phyloP scores from a whole-genome alignment of 306 rosid genomes.

The Echinosophora koreensis region DNA sequence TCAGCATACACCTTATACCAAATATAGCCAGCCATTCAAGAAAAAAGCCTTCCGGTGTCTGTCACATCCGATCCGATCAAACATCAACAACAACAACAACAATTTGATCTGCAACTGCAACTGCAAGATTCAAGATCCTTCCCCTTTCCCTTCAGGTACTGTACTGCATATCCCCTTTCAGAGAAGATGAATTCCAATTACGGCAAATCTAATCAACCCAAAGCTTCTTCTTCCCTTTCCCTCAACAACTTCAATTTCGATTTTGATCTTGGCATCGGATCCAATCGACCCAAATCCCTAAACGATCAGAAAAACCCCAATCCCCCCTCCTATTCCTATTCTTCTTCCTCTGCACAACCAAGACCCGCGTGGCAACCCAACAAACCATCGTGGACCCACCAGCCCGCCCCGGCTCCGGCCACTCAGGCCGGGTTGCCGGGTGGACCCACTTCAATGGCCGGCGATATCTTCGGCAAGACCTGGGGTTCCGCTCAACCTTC shows the following conservation, averaged over 20 bases:
- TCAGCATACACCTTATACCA: no score
- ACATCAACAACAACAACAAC: no score
- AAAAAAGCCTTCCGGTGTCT: no score
- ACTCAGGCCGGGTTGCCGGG: constrained; percentile 53
- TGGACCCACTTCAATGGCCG: constrained; percentile 83
- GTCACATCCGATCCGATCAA: no score
- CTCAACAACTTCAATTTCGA: constrained; percentile 78
- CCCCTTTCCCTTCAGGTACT: no score
- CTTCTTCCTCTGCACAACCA: constrained; percentile 54
- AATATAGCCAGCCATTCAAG: no score
- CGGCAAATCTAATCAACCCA: constrained; percentile 43
- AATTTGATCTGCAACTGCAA: no score
- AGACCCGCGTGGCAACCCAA: constrained; percentile 73
- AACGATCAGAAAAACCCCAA: constrained; percentile 81
- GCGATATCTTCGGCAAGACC: constrained; percentile 88
- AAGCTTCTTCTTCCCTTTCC: constrained; percentile 63
- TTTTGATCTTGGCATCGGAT: constrained; percentile 88
- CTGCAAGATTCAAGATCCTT: no score
- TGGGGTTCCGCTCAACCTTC: constrained; percentile 74
- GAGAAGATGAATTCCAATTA: constrained; percentile 59
- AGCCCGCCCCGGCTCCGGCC: constrained; percentile 60
- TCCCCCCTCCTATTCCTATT: constrained; percentile 56
- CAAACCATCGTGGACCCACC: constrained; percentile 88
- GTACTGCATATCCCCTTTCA: neutral
- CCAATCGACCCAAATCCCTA: constrained; percentile 79